Evolutionary conservation across 495 filamentous ascomycete genomes (phyloP).

Genomic region (Xylaria telfairii): DNA sequence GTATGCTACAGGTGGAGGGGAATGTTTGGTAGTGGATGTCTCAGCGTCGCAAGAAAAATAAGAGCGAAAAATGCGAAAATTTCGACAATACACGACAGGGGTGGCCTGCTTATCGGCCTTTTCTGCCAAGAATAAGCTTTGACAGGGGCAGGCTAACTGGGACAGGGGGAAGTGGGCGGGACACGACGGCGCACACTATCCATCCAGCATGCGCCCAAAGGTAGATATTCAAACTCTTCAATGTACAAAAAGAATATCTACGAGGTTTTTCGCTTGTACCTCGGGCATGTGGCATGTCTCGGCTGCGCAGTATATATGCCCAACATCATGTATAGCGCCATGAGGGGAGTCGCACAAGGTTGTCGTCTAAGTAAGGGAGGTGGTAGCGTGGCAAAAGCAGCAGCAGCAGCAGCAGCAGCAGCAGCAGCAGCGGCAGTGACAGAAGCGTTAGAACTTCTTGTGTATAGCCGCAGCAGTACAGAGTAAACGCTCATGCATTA

Average conservation of each 20-base stretch:
- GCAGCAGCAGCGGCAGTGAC: no score
- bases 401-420: background rate
- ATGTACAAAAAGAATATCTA: background rate
- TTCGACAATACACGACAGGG: conserved; percentile 9
- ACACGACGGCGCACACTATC: conserved; percentile 3
- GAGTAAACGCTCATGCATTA: conserved; percentile 10
- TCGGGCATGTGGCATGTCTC: conserved; percentile 8
- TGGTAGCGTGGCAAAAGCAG: background rate
- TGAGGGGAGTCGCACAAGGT: background rate
- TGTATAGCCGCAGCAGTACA: background rate
- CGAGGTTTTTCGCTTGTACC: background rate
- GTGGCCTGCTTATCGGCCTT: conserved; percentile 2
- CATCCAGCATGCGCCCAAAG: background rate
- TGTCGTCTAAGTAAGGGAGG: background rate
- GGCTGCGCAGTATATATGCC: conserved; percentile 14
- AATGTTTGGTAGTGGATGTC: background rate
- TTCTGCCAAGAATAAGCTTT: conserved; percentile 12
- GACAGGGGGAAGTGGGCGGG: background rate
- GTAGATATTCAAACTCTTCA: background rate
- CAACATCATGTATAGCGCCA: background rate
- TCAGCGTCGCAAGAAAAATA: conserved; percentile 9
- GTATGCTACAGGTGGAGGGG: conserved; percentile 12
- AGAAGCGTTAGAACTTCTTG: conserved; percentile 2
- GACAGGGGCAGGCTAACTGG: conserved; percentile 7
- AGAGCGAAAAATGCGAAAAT: conserved; percentile 11